These are phyloP conservation scores for Saccharomyces hybrid DNA, from an alignment of 1,139 yeast genomes.

Conservation along the genomic window DNA sequence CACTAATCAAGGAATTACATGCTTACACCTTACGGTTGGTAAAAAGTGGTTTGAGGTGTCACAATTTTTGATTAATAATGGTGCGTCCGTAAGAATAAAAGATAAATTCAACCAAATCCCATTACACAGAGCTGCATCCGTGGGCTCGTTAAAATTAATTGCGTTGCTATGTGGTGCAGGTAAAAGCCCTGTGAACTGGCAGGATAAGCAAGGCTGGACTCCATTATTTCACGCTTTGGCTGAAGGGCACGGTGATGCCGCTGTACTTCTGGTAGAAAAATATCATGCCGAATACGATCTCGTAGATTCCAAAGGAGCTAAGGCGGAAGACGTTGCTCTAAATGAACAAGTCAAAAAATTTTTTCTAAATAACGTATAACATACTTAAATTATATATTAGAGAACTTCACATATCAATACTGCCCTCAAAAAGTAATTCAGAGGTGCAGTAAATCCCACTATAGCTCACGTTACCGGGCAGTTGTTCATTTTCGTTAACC, in stretches of 20 bases:
- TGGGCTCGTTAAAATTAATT: constrained; percentile 55
- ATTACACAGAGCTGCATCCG: constrained; percentile 77
- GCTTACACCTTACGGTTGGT: constrained; percentile 69
- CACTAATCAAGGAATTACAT: constrained; percentile 62
- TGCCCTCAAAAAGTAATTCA: constrained; percentile 62
- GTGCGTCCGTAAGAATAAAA: constrained; percentile 56
- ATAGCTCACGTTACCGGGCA: constrained; percentile 43
- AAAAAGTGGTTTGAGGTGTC: constrained; percentile 55
- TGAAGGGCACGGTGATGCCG: constrained; percentile 83
- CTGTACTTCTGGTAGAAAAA: constrained; percentile 45
- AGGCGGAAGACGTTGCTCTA: constrained; percentile 54
- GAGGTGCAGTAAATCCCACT: constrained; percentile 69
- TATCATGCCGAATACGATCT: constrained; percentile 59
- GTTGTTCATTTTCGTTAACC: constrained; percentile 21
- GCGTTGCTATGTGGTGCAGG: constrained; percentile 36
- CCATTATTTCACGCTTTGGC: constrained; percentile 86
- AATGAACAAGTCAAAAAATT: constrained; percentile 49
- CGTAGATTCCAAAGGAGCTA: constrained; percentile 46
- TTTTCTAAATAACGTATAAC: constrained; percentile 24
- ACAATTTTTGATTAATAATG: constrained; percentile 43
- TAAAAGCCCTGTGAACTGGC: constrained; percentile 58
- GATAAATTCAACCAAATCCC: constrained; percentile 64
- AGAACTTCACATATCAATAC: constrained; percentile 48
- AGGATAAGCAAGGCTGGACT: constrained; percentile 75
- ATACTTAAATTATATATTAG: not conserved